Evolutionary conservation across 2,329 filamentous ascomycete species (phyloP), one percentile per base, ranked within the genome.

Genomic region (Elsinoe fawcettii): DNA sequence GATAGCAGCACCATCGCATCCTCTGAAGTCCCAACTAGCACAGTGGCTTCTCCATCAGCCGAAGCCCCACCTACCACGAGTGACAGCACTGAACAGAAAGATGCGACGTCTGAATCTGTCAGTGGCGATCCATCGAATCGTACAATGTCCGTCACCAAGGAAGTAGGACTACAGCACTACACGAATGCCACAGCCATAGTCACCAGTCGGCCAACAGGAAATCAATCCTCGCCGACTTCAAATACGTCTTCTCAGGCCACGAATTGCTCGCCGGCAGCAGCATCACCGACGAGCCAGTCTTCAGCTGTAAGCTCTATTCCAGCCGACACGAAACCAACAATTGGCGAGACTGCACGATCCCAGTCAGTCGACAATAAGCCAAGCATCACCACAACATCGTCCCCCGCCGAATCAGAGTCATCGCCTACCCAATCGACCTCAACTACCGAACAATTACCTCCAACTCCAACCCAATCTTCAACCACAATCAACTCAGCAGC

Each of bases 21-120:
- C 73, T 1, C 74, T 79, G 55, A 75, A 77, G 1, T 69, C n/a
- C 23, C 46, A 25, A 32, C 46, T 18, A 34, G 27, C 11, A 32
- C 7, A 25, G 27, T 9, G 2, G 46, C 8, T 12, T 3, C 30
- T 44, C 16, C 32, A 20, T 37, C 18, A 9, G 12, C 16, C n/a
- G 30, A n/a, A 16, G 25, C 49, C 14, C 4, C 14, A 7, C 14
- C 5, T 37, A 5, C 34, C 6, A 4, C 11, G 30, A 58, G n/a
- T 22, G 23, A 18, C n/a, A 22, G 49, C n/a, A 27, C 22, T 23
- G 20, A 5, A 23, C 51, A 37, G 23, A 55, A n/a, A 22, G 41
- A 3, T 37, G 34, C 34, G 5, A 12, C 34, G 14, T 37, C 34
- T 3, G 14, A 37, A n/a, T 14, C 34, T 14, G 34, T n/a, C 4